These are phyloP conservation scores for Citrus cavaleriei DNA, from an alignment of 345 rosid species.

Conservation along the genomic window DNA sequence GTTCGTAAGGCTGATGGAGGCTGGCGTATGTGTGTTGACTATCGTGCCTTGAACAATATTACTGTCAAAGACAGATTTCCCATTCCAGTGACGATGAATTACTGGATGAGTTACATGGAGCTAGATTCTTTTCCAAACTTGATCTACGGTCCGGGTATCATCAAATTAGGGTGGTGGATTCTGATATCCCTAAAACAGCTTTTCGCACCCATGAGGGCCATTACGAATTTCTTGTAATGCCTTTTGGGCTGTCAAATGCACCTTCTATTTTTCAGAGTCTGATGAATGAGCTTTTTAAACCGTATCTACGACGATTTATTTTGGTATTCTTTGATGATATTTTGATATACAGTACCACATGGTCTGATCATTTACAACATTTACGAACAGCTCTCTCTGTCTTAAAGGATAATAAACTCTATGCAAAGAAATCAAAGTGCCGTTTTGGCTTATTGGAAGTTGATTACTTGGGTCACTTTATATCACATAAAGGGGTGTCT, in stretches of 20 bases:
- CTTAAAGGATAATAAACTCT: too few relatives aligned
- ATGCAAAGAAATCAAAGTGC: neutral
- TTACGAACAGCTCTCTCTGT: neutral
- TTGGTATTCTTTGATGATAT: neutral
- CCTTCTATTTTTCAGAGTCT: neutral
- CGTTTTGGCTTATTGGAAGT: neutral
- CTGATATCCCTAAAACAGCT: too few relatives aligned
- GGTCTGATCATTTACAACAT: neutral
- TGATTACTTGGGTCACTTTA: neutral
- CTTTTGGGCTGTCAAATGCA: neutral
- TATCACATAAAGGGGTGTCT: fast-evolving
- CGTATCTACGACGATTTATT: too few relatives aligned
- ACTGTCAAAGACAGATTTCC: neutral
- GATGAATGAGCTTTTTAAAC: too few relatives aligned
- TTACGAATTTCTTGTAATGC: neutral
- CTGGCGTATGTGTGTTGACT: neutral
- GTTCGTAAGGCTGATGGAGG: neutral
- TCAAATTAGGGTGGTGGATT: too few relatives aligned
- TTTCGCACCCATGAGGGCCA: neutral
- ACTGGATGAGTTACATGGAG: neutral
- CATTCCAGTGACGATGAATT: neutral
- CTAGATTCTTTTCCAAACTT: neutral
- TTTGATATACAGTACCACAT: neutral
- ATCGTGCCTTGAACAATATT: neutral
- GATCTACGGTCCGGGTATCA: neutral